Percentiles rank a stretch among this genome's conserved stretches.
phyloP scores from a whole-genome alignment of 2,329 filamentous ascomycete species.

The Xylariomycetidae sp. region DNA sequence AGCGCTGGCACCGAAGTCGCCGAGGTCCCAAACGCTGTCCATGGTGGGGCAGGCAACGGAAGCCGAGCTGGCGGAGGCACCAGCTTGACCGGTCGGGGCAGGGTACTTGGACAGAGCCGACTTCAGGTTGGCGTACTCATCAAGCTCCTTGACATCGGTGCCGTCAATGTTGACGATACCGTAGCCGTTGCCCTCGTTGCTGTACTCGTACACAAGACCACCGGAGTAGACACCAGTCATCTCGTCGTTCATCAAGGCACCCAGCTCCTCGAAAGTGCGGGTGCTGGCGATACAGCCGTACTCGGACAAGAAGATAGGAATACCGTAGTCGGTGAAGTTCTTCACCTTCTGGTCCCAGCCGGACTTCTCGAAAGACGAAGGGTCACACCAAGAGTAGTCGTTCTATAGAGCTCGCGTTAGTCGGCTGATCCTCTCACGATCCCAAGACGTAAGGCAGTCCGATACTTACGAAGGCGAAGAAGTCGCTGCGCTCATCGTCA shows the following conservation, averaged over 20 bases:
- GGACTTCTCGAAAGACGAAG: constrained; percentile 60
- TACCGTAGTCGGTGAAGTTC: constrained; percentile 78
- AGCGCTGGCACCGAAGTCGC: constrained; percentile 31
- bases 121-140: constrained; percentile 56
- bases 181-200: constrained; percentile 69
- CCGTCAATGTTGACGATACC: constrained; percentile 67
- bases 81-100: constrained; percentile 44
- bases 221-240: constrained; percentile 93
- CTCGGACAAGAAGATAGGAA: constrained; percentile 92
- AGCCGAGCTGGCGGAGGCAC: constrained; percentile 41
- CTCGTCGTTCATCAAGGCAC: constrained; percentile 68
- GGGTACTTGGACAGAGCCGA: constrained; percentile 43
- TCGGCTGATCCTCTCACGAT: constrained; percentile 8
- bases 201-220: constrained; percentile 94
- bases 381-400: constrained; percentile 79
- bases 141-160: constrained; percentile 46
- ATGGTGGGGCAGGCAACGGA: constrained; percentile 43
- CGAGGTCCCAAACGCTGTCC: constrained; percentile 45
- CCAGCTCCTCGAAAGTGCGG: constrained; percentile 75
- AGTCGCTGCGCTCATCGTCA: constrained; percentile 78
- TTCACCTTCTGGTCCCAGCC: constrained; percentile 87
- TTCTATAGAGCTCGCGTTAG: constrained; percentile 39
- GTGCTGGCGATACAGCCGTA: constrained; percentile 82
- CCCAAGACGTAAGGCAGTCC: background rate
- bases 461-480: constrained; percentile 62